Conservation (phyloP, 169 alveolate genomes). For the Besnoitia besnoiti region DNA sequence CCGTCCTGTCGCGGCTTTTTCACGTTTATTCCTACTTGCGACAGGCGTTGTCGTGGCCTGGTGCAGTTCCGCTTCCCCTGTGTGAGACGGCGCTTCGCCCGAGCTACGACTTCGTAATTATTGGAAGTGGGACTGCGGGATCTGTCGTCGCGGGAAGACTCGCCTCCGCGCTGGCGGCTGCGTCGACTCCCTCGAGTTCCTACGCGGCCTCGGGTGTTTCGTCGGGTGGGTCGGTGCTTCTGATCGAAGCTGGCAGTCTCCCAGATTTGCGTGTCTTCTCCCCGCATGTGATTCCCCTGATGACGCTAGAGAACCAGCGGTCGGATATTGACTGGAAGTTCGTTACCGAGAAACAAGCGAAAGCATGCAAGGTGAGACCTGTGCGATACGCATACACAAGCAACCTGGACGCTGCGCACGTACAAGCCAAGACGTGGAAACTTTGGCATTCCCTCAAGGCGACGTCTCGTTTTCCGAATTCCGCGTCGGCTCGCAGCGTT, state of each 20-base stretch:
- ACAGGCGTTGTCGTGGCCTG: conserved; percentile 15
- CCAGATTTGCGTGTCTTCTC: conserved; percentile 59
- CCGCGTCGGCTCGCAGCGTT: too few species aligned
- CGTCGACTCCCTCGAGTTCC: not conserved
- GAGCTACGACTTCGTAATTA: conserved; percentile 53
- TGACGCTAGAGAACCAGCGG: conserved; percentile 31
- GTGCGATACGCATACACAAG: too few species aligned
- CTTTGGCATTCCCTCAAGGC: too few species aligned
- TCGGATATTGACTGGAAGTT: conserved; percentile 57
- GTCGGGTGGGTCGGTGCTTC: conserved; percentile 19
- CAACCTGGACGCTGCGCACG: too few species aligned
- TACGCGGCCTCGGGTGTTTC: not conserved
- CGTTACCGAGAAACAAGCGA: conserved; percentile 2
- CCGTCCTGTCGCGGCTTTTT: not conserved
- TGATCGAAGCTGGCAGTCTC: conserved; percentile 61
- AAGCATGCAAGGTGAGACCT: conserved; percentile 65
- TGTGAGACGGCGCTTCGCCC: conserved; percentile 10
- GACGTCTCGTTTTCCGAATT: too few species aligned
- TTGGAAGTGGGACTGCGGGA: conserved; percentile 66
- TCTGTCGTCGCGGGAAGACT: conserved; percentile 62
- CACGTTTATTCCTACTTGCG: not conserved
- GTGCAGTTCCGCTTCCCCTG: not conserved
- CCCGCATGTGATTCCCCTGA: conserved; percentile 43
- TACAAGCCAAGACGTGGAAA: too few species aligned
- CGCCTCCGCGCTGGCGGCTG: not conserved